Percentiles rank a stretch among this genome's conserved stretches.
Evolutionary conservation across 2,329 filamentous ascomycete genomes (phyloP).

Genomic region (Fonsecaea pugnacius): DNA sequence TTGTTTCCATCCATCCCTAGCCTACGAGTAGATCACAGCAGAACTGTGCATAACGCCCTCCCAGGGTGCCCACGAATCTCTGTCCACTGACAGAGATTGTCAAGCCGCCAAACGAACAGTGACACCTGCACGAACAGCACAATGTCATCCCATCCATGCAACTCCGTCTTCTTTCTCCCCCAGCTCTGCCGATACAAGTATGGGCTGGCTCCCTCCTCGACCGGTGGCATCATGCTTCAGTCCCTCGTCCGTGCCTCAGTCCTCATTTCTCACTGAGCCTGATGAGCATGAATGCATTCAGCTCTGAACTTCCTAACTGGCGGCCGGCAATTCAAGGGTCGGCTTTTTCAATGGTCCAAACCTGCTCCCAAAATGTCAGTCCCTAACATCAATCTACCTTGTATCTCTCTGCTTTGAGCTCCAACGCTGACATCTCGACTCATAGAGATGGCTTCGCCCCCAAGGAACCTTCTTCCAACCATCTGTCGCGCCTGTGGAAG

Average conservation of each 20-base stretch:
- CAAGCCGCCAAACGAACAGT: background rate
- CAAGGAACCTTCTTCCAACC: background rate
- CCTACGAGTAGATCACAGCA: background rate
- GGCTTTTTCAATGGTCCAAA: slow-evolving; percentile 6
- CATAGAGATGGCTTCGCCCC: background rate
- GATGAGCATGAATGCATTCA: slow-evolving; percentile 12
- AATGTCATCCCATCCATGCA: background rate
- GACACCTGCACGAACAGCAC: background rate
- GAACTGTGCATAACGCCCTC: background rate
- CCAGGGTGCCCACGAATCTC: background rate
- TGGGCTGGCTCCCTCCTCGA: background rate
- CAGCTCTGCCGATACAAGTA: background rate
- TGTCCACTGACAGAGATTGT: background rate
- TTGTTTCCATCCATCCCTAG: background rate
- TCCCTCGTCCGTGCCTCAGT: background rate
- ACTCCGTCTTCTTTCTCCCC: background rate
- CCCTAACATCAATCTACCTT: background rate
- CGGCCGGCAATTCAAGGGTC: slow-evolving; percentile 3
- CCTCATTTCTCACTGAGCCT: background rate
- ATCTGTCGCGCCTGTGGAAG: background rate
- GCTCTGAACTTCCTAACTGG: slow-evolving; percentile 3
- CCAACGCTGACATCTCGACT: background rate
- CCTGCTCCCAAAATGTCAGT: background rate
- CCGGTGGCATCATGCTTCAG: background rate
- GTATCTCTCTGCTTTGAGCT: background rate